These are phyloP conservation scores for Blastomyces silverae DNA, from an alignment of 2,329 filamentous ascomycete species.

Conservation along the genomic window DNA sequence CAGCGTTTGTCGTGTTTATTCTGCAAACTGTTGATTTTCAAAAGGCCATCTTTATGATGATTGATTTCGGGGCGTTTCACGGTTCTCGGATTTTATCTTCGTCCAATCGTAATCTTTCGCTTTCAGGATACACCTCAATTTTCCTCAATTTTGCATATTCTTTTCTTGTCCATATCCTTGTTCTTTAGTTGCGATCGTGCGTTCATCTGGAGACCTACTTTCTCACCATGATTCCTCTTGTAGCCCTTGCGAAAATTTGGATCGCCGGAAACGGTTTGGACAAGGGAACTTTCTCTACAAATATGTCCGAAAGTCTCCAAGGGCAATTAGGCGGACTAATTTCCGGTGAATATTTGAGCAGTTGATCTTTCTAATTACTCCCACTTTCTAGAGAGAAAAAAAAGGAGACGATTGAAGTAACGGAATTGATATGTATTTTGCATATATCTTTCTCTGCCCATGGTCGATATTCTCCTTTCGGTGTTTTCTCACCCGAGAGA, in stretches of 20 bases:
- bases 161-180: background rate
- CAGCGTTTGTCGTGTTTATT: background rate
- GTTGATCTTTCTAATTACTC: background rate
- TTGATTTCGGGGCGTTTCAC: background rate
- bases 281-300: background rate
- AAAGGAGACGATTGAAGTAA: background rate
- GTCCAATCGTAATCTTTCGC: background rate
- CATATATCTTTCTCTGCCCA: background rate
- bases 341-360: conserved; percentile 4
- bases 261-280: background rate
- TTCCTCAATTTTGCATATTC: background rate
- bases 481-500: background rate
- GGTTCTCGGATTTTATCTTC: background rate
- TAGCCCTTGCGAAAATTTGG: background rate
- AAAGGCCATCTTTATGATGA: background rate
- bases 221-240: background rate
- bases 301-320: background rate
- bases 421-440: background rate
- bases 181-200: background rate
- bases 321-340: background rate
- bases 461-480: background rate
- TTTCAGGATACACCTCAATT: background rate
- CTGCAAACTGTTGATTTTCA: background rate
- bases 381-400: background rate
- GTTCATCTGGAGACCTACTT: background rate